Conservation (phyloP, 2,329 filamentous ascomycete species). For the Huntiella decipiens region DNA sequence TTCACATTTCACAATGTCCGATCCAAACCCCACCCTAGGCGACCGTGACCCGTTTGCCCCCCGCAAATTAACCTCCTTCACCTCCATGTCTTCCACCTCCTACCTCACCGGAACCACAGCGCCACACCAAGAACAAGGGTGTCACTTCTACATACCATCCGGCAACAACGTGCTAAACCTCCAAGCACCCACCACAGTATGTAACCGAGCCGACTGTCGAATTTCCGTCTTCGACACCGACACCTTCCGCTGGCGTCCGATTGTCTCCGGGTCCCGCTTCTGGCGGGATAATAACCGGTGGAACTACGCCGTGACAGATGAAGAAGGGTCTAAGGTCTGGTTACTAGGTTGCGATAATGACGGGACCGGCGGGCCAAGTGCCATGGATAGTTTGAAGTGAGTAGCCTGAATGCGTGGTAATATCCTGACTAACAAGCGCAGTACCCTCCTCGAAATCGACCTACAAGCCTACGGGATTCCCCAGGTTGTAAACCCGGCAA, state of each 20-base stretch:
- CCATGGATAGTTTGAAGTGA: no score
- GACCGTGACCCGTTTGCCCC: no score
- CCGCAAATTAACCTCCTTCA: no score
- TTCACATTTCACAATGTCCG: no score
- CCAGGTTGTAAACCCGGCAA: conserved; percentile 35
- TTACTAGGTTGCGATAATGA: conserved; percentile 60
- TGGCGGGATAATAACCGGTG: conserved; percentile 85
- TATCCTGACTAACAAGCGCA: conserved; percentile 15
- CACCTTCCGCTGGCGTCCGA: conserved; percentile 78
- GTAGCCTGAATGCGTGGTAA: no score
- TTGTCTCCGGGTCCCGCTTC: conserved; percentile 85
- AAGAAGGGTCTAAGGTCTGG: conserved; percentile 92
- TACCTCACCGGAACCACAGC: no score
- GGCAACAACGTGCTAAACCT: conserved; percentile 87
- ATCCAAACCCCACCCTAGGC: no score
- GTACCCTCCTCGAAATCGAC: conserved; percentile 87
- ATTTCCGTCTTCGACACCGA: conserved; percentile 76
- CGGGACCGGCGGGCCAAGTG: no score
- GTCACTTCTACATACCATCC: conserved; percentile 88
- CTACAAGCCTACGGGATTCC: conserved; percentile 69
- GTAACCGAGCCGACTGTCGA: conserved; percentile 72
- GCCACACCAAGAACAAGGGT: conserved; percentile 73
- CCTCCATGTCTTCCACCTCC: no score
- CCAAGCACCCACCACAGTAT: conserved; percentile 77
- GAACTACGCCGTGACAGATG: conserved; percentile 95